Percentiles rank a stretch among this genome's conserved stretches.
Evolutionary conservation across 768 basidiomycete species (phyloP).

Genomic region (Lactarius vividus): DNA sequence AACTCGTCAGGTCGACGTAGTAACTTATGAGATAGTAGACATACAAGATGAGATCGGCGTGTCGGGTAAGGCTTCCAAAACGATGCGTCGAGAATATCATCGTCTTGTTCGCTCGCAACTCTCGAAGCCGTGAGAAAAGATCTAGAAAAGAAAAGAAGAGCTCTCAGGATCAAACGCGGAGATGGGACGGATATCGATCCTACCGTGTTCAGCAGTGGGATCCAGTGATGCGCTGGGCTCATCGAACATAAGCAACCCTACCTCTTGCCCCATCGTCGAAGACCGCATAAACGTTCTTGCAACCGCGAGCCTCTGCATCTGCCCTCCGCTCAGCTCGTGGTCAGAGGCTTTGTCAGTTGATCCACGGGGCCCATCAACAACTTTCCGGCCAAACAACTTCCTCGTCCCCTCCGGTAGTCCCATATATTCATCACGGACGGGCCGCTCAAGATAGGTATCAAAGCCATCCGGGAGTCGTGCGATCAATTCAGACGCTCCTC

Average conservation of each 20-base stretch:
- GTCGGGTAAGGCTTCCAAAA: slow-evolving; percentile 64
- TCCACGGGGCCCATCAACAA: slow-evolving; percentile 30
- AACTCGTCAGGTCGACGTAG: background rate
- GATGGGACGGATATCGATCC: slow-evolving; percentile 4
- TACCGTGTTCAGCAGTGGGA: slow-evolving; percentile 72
- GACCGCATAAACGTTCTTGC: slow-evolving; percentile 74
- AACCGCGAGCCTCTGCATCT: slow-evolving; percentile 74
- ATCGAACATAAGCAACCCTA: slow-evolving; percentile 68
- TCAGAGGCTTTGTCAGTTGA: background rate
- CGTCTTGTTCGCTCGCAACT: slow-evolving; percentile 70
- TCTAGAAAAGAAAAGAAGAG: slow-evolving; percentile 36
- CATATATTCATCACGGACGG: slow-evolving; percentile 64
- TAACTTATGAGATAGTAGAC: background rate
- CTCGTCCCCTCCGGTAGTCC: slow-evolving; percentile 61
- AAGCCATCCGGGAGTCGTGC: slow-evolving; percentile 63
- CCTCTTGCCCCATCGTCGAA: slow-evolving; percentile 41
- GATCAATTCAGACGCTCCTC: slow-evolving; percentile 66
- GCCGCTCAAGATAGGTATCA: slow-evolving; percentile 69
- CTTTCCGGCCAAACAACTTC: slow-evolving; percentile 58
- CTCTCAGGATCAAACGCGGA: background rate
- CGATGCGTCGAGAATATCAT: slow-evolving; percentile 81
- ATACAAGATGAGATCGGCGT: slow-evolving; percentile 36
- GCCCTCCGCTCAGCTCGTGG: slow-evolving; percentile 57
- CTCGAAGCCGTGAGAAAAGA: slow-evolving; percentile 66
- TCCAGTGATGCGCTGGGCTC: slow-evolving; percentile 73